Conservation (phyloP, 2,329 filamentous ascomycete genomes). For the Pseudogymnoascus pannorum region DNA sequence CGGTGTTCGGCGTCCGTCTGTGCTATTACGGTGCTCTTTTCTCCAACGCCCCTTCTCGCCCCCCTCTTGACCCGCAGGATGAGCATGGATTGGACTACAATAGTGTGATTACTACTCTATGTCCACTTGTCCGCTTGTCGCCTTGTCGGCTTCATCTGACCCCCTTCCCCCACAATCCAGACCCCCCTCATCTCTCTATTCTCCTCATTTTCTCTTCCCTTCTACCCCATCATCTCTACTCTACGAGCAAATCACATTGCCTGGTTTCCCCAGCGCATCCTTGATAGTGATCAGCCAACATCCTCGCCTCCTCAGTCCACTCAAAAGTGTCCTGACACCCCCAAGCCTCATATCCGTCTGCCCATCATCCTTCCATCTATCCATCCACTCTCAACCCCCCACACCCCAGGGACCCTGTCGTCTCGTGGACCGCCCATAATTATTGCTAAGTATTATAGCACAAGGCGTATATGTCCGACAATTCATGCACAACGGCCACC, state of each 20-base stretch:
- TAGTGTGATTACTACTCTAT: constrained; percentile 7
- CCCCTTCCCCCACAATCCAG: not conserved
- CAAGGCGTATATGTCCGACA: not conserved
- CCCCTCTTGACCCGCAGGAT: not conserved
- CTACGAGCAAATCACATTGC: constrained; percentile 1
- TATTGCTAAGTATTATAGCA: constrained; percentile 1
- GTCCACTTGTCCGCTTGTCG: not conserved
- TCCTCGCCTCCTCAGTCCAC: not conserved
- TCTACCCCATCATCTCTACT: constrained; percentile 5
- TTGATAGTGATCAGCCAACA: not conserved
- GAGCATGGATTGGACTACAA: not conserved
- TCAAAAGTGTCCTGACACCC: not conserved
- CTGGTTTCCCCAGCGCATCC: not conserved
- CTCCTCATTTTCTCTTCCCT: constrained; percentile 1
- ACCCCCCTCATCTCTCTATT: not conserved
- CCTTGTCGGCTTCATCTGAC: not conserved
- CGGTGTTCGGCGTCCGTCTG: not conserved
- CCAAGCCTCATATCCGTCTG: constrained; percentile 1
- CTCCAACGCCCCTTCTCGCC: not conserved
- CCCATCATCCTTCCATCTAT: not conserved
- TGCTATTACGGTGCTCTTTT: not conserved
- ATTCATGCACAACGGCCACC: not conserved
- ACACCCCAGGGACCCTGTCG: not conserved
- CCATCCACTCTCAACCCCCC: not conserved
- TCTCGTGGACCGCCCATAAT: constrained; percentile 4